A percentile compares a stretch with the other conserved stretches of the same genome.
Evolutionary conservation across 345 rosid species (phyloP).

Genomic region (Geranium brycei): DNA sequence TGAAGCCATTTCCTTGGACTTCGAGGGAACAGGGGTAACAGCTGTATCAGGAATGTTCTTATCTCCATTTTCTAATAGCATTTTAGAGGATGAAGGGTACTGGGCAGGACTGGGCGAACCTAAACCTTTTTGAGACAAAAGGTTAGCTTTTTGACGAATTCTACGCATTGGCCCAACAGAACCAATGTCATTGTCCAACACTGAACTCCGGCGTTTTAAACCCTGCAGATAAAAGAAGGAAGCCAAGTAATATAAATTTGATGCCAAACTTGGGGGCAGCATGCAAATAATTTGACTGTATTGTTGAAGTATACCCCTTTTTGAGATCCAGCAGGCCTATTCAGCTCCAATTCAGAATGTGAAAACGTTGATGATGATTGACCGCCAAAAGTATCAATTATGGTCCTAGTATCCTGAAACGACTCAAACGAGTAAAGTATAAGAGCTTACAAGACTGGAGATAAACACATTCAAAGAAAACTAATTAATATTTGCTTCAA

Average conservation of each 20-base stretch:
- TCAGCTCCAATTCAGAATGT: constrained; percentile 32
- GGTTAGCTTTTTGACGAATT: constrained; percentile 73
- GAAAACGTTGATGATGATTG: constrained; percentile 24
- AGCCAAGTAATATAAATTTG: background rate
- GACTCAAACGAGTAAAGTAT: constrained; percentile 18
- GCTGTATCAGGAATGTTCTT: constrained; percentile 26
- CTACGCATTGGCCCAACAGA: constrained; percentile 79
- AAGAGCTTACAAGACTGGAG: constrained; percentile 2
- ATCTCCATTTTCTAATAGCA: constrained; percentile 26
- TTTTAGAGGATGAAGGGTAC: constrained; percentile 19
- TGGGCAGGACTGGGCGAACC: constrained; percentile 17
- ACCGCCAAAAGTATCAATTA: constrained; percentile 23
- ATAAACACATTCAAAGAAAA: background rate
- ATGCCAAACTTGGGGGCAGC: background rate
- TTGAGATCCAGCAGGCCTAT: constrained; percentile 37
- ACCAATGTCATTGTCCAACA: constrained; percentile 62
- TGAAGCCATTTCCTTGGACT: constrained; percentile 71
- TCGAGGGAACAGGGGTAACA: constrained; percentile 45
- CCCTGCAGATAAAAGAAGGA: constrained; percentile 31
- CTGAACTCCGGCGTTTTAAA: constrained; percentile 65
- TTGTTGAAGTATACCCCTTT: constrained; percentile 24
- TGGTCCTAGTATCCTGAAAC: constrained; percentile 26
- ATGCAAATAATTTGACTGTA: background rate
- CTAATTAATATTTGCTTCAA: background rate
- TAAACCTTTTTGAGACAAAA: constrained; percentile 31